Conservation (phyloP, 257 asterid genomes). For the Solanum corneliomulleri region DNA sequence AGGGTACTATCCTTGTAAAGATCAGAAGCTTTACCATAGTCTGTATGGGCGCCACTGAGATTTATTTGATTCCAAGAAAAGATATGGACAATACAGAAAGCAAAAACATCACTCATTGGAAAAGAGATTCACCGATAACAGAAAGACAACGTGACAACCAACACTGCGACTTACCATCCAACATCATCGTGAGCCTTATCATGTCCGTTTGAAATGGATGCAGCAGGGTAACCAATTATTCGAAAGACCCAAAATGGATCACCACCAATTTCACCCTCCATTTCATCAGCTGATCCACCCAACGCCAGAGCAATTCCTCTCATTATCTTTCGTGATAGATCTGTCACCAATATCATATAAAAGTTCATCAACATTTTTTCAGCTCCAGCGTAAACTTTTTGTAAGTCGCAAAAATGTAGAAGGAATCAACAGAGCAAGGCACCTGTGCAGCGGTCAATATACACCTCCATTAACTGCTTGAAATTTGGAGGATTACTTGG, state of each 20-base stretch:
- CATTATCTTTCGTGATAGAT: conserved; percentile 74
- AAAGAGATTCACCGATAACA: neutral
- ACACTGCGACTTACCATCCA: conserved; percentile 51
- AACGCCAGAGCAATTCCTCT: conserved; percentile 69
- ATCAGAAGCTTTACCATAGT: conserved; percentile 54
- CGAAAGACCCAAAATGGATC: conserved; percentile 97
- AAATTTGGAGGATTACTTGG: conserved; percentile 63
- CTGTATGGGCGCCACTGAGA: conserved; percentile 92
- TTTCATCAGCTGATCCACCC: conserved; percentile 46
- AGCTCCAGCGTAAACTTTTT: neutral
- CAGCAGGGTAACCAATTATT: conserved; percentile 79
- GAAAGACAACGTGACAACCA: neutral
- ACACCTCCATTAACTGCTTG: conserved; percentile 52
- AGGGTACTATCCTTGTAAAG: neutral
- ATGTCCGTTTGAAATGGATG: conserved; percentile 17
- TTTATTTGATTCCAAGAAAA: conserved; percentile 6
- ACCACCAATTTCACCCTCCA: conserved; percentile 71
- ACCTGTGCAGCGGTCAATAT: conserved; percentile 79
- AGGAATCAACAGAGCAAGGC: neutral
- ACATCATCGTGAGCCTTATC: conserved; percentile 32
- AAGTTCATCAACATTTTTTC: neutral
- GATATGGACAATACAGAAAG: conserved; percentile 7
- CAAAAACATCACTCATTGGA: conserved; percentile 7
- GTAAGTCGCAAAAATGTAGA: neutral
- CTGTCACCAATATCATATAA: conserved; percentile 21